phyloP scores from a whole-genome alignment of 495 filamentous ascomycete genomes.

The Podospora appendiculata region DNA sequence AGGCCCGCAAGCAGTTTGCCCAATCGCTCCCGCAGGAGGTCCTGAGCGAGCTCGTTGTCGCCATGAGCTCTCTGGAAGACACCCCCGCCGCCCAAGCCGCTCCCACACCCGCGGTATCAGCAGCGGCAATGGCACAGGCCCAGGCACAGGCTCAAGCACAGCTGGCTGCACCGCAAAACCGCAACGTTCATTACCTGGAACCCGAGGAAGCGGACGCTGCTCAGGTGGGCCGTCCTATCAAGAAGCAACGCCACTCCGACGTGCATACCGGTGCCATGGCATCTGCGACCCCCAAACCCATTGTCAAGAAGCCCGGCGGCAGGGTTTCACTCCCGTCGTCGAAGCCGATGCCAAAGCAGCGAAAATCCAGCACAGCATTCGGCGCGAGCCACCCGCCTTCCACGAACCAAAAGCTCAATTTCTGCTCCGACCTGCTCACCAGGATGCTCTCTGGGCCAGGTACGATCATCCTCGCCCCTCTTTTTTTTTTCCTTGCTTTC shows the following conservation, averaged over 20 bases:
- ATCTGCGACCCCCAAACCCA: constrained; percentile 1
- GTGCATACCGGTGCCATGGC: constrained; percentile 8
- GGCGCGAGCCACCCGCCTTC: constrained; percentile 10
- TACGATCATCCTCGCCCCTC: constrained; percentile 13
- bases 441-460: constrained; percentile 48
- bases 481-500: not conserved
- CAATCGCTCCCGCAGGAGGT: constrained; percentile 47
- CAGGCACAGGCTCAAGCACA: not conserved
- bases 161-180: constrained; percentile 7
- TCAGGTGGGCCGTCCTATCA: constrained; percentile 9
- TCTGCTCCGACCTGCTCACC: constrained; percentile 42
- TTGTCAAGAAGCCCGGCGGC: constrained; percentile 10
- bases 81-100: constrained; percentile 17
- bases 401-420: constrained; percentile 39
- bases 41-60: constrained; percentile 45
- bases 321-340: constrained; percentile 19
- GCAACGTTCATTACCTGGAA: constrained; percentile 32
- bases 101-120: no score
- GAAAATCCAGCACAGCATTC: constrained; percentile 14
- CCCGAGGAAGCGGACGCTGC: constrained; percentile 21
- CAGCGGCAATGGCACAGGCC: not conserved
- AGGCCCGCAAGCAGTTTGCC: constrained; percentile 41
- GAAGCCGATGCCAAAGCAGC: constrained; percentile 21
- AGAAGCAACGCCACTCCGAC: constrained; percentile 33
- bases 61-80: constrained; percentile 42